phyloP scores from a whole-genome alignment of 108 stramenopile genomes.

The Fistulifera pelliculosa region DNA sequence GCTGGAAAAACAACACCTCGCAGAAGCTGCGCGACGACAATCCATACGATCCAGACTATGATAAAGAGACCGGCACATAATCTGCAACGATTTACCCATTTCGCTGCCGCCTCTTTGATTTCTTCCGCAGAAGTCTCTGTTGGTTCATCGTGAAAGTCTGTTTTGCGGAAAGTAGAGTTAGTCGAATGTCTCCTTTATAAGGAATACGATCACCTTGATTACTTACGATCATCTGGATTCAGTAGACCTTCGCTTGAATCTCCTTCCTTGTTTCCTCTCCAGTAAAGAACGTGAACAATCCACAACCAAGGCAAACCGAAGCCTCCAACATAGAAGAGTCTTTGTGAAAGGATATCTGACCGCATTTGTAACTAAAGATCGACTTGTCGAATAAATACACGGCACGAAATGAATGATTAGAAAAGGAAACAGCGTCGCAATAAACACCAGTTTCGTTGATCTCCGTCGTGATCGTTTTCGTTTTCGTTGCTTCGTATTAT shows the following conservation, averaged over 20 bases:
- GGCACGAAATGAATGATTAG: no score
- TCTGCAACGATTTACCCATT: conserved; percentile 61
- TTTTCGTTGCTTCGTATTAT: no score
- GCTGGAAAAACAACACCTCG: conserved; percentile 37
- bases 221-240: conserved; percentile 11
- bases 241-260: conserved; percentile 6
- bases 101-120: conserved; percentile 17
- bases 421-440: no score
- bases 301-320: conserved; percentile 83
- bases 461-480: no score
- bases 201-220: neutral
- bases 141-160: conserved; percentile 4
- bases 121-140: conserved; percentile 5
- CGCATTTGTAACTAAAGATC: conserved; percentile 10
- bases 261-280: conserved; percentile 8
- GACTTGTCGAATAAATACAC: no score
- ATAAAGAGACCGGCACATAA: conserved; percentile 34
- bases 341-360: conserved; percentile 37
- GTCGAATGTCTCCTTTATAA: neutral
- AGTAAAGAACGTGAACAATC: conserved; percentile 69
- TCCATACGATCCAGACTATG: conserved; percentile 53
- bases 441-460: no score
- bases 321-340: conserved; percentile 64
- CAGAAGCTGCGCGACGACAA: conserved; percentile 53
- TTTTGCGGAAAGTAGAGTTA: neutral